Base-by-base conservation (phyloP, 2,329 filamentous ascomycete genomes). In the Talaromyces islandicus region DNA sequence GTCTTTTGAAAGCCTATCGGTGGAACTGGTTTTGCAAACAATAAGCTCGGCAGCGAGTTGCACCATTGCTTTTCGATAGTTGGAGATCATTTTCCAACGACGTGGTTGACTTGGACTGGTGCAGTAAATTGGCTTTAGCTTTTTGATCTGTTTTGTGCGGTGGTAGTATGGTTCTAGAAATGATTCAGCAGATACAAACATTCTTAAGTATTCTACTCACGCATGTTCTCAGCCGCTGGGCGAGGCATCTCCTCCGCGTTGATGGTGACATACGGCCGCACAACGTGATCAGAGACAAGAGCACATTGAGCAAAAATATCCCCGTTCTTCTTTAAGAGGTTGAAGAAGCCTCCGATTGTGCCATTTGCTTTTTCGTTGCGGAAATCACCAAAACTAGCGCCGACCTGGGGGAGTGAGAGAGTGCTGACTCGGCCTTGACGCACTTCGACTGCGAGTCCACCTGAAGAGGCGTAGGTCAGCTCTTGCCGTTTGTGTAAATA, bases 291-390 rank as follows among this genome's bases (percentile, higher is more conserved):
- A 17, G 48, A 58, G 1, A 56, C 57, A 19, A 61, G 51, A 4
- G 56, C 53, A 21, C 59, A 61, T 25, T 58, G 38, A 4, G 51
- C 51, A 1, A 61, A 30, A 19, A 52, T 9, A 7, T 58, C n/a
- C 6, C 41, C 19, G 10, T 55, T 19, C 5, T 9, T n/a, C 7
- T 61, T 24, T 4, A 61, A 21, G 1, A 61, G 56, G 14, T 61
- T 35, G 11, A 61, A 30, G 35, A 55, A 58, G 3, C 59, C 56
- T 41, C 59, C 59, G 25, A 54, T 52, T 12, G 56, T 58, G 9
- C 55, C 59, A 7, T 55, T 41, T 30, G 51, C 24, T n/a, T 30
- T 11, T 14, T 25, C 14, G 6, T 61, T 35, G 4, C 24, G 12
- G 11, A 21, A 29, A 2, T 54, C 25, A 4, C 56, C 56, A 51